phyloP scores from a whole-genome alignment of 495 filamentous ascomycete species.

The Chaetomium cochliodes region DNA sequence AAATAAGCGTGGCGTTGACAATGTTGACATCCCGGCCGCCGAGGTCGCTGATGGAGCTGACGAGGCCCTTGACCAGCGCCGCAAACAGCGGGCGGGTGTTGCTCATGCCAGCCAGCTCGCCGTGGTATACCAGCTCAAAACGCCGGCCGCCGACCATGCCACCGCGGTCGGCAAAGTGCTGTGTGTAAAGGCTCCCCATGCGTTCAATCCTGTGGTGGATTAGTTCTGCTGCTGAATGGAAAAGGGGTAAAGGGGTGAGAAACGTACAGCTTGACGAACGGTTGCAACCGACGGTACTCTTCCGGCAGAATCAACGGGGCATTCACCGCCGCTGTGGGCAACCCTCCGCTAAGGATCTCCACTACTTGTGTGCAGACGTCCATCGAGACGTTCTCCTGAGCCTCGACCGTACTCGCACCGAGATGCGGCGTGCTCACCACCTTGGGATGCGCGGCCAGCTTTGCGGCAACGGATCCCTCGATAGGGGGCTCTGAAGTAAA shows the following conservation, averaged over 20 bases:
- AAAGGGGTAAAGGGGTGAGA: neutral
- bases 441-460: conserved; percentile 58
- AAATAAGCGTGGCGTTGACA: conserved; percentile 67
- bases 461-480: conserved; percentile 50
- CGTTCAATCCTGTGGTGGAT: conserved; percentile 53
- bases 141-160: conserved; percentile 49
- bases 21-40: conserved; percentile 68
- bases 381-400: conserved; percentile 71
- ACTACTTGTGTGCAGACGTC: conserved; percentile 75
- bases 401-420: conserved; percentile 71
- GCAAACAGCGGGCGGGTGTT: conserved; percentile 71
- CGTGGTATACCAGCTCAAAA: conserved; percentile 69
- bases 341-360: conserved; percentile 60
- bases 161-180: conserved; percentile 54
- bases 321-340: conserved; percentile 70
- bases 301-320: conserved; percentile 70
- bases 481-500: conserved; percentile 64
- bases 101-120: conserved; percentile 58
- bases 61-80: conserved; percentile 66
- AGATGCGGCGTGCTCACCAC: conserved; percentile 71
- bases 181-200: conserved; percentile 68
- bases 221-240: neutral
- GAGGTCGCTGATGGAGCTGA: conserved; percentile 55
- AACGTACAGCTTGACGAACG: conserved; percentile 58
- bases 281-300: conserved; percentile 67